Conservation (phyloP, 139 green algal species). For the Chlamydomonas sp. region DNA sequence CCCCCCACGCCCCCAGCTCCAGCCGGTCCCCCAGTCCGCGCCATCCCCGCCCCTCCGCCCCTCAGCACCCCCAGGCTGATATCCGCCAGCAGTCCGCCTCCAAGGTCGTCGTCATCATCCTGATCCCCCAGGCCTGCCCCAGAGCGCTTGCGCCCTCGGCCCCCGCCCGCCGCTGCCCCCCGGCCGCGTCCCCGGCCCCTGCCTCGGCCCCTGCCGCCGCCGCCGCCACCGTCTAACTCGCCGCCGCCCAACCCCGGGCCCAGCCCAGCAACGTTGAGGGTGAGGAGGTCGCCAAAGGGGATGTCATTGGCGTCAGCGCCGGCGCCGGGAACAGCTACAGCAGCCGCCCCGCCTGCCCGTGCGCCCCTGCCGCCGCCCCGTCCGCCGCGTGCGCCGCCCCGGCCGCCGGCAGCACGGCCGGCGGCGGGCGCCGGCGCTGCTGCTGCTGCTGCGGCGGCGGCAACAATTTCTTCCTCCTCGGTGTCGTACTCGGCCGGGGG, state of each 20-base stretch:
- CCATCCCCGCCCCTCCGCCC: not conserved
- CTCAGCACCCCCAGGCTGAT: no score
- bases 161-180: not conserved
- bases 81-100: not conserved
- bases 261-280: not conserved
- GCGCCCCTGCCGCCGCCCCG: not conserved
- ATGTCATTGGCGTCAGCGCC: conserved; percentile 8
- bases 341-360: not conserved
- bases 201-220: not conserved
- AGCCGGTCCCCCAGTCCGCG: not conserved
- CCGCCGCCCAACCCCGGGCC: not conserved
- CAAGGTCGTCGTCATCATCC: not conserved
- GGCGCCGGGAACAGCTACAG: no score
- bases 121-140: not conserved
- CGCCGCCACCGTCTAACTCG: not conserved
- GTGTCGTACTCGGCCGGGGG: no score
- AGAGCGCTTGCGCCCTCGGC: not conserved
- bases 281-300: not conserved
- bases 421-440: not conserved
- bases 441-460: conserved; percentile 12
- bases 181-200: no score
- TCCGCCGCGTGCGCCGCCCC: not conserved
- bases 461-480: no score
- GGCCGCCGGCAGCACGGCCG: not conserved
- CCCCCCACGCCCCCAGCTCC: not conserved